A percentile compares a stretch with the other conserved stretches of the same genome.
phyloP scores from a whole-genome alignment of 73 alveolate species.

The Tetrahymena elliotti region DNA sequence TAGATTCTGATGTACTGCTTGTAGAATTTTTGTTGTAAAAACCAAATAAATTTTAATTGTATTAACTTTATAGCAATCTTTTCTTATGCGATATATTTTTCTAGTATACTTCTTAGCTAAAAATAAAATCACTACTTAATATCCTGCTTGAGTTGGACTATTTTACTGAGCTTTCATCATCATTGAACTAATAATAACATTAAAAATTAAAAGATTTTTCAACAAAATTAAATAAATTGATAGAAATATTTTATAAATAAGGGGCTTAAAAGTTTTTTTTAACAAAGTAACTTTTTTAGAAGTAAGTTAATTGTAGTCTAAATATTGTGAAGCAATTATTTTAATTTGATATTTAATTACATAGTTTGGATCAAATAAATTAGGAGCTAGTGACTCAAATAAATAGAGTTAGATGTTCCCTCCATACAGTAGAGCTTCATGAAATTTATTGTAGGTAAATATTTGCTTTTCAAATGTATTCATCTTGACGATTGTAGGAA shows the following conservation, averaged over 20 bases:
- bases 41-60: background rate
- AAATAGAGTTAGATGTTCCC: background rate
- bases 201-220: too few relatives aligned
- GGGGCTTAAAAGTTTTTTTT: too few relatives aligned
- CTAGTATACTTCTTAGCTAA: background rate
- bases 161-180: too few relatives aligned
- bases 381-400: background rate
- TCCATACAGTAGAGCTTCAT: background rate
- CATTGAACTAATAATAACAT: background rate
- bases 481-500: background rate
- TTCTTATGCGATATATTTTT: background rate
- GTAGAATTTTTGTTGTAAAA: background rate
- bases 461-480: background rate
- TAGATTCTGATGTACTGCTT: background rate
- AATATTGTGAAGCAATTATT: background rate
- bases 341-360: background rate
- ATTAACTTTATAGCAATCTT: background rate
- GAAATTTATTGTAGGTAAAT: background rate
- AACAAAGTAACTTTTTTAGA: too few relatives aligned
- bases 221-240: too few relatives aligned
- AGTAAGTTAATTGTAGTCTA: background rate
- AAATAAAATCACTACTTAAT: background rate
- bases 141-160: background rate
- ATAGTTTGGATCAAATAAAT: background rate
- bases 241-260: too few relatives aligned